Evolutionary conservation across 495 filamentous ascomycete species (phyloP).

Genomic region (Hyphodiscus hymeniophilus): DNA sequence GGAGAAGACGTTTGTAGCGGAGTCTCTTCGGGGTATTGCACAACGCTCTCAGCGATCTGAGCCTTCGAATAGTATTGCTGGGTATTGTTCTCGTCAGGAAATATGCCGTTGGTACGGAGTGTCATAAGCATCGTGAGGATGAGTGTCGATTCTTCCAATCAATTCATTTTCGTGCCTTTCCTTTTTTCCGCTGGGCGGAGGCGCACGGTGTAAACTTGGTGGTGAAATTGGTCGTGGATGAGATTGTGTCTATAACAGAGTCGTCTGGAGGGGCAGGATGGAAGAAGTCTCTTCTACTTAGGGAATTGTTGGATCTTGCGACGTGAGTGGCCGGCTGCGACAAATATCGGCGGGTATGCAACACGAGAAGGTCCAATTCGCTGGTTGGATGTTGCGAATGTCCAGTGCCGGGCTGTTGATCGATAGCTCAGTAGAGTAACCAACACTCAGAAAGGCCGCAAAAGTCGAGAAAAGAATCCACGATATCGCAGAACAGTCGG

Average conservation of each 20-base stretch:
- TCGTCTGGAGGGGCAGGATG: constrained; percentile 20
- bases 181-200: constrained; percentile 1
- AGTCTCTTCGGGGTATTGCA: constrained; percentile 15
- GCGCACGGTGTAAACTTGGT: not conserved
- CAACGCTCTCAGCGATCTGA: constrained; percentile 11
- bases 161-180: constrained; percentile 15
- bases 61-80: constrained; percentile 14
- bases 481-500: too few species aligned
- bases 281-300: constrained; percentile 13
- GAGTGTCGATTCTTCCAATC: not conserved
- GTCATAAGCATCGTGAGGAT: constrained; percentile 24
- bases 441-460: too few species aligned
- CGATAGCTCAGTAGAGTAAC: too few species aligned
- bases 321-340: constrained; percentile 17
- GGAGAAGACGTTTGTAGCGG: constrained; percentile 10
- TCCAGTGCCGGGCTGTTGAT: too few species aligned
- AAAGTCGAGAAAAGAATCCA: too few species aligned
- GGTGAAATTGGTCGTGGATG: constrained; percentile 2
- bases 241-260: not conserved
- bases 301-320: constrained; percentile 13
- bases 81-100: constrained; percentile 22
- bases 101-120: constrained; percentile 21
- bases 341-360: constrained; percentile 12
- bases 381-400: constrained; percentile 10
- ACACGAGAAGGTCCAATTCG: constrained; percentile 11